phyloP scores from a whole-genome alignment of 2,329 filamentous ascomycete species.

The Neurospora sp. region DNA sequence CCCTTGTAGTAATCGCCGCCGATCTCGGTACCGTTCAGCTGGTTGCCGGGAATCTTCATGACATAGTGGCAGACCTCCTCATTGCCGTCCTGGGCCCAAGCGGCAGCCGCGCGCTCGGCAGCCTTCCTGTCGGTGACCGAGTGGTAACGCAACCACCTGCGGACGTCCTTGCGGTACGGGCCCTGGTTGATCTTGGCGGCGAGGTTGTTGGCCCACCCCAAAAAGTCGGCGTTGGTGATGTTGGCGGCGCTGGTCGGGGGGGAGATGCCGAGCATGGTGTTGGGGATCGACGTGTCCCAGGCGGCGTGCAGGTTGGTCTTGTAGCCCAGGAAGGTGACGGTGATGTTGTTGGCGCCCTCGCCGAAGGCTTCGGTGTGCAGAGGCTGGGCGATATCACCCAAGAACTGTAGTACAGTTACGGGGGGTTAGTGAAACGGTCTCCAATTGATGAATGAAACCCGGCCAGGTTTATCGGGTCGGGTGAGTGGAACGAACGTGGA shows the following conservation, averaged over 20 bases:
- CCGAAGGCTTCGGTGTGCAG: conserved; percentile 43
- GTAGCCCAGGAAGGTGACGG: conserved; percentile 41
- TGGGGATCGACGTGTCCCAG: conserved; percentile 52
- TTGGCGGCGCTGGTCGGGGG: conserved; percentile 9
- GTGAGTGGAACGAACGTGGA: conserved; percentile 21
- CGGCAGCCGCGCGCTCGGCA: conserved; percentile 23
- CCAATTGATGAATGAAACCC: no score
- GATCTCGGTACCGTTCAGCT: conserved; percentile 30
- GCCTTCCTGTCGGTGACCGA: conserved; percentile 9
- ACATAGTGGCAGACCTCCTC: conserved; percentile 34
- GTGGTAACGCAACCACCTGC: conserved; percentile 10
- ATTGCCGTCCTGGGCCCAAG: conserved; percentile 33
- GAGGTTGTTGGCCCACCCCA: conserved; percentile 29
- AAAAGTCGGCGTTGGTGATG: conserved; percentile 20
- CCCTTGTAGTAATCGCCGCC: conserved; percentile 29
- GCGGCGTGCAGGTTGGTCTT: conserved; percentile 48
- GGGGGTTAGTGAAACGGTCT: neutral
- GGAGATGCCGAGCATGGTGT: conserved; percentile 29
- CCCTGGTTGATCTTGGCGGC: conserved; percentile 28
- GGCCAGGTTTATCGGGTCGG: no score
- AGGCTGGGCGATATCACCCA: conserved; percentile 47
- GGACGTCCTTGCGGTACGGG: conserved; percentile 23
- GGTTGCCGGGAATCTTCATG: conserved; percentile 26
- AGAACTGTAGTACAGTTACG: conserved; percentile 24
- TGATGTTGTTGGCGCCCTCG: conserved; percentile 46